Percentiles rank a stretch among this genome's conserved stretches.
These are phyloP conservation scores for Hortiboletus flavorubellus DNA, from an alignment of 768 basidiomycete species.

Conservation along the genomic window DNA sequence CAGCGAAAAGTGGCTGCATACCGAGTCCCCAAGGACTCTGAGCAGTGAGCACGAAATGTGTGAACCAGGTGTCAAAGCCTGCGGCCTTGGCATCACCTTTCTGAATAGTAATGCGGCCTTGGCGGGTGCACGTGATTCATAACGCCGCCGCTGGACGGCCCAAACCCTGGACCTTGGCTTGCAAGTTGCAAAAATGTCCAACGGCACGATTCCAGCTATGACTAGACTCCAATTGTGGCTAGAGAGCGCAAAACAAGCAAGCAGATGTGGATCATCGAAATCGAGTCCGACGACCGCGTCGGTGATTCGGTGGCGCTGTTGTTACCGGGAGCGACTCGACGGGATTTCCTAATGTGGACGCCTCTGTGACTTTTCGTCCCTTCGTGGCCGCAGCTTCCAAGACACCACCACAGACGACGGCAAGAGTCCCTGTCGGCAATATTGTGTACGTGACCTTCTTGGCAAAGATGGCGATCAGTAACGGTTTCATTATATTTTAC, in stretches of 20 bases:
- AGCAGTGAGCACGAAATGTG: neutral
- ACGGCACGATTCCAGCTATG: too few species aligned
- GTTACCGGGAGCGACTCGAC: neutral
- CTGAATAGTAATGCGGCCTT: neutral
- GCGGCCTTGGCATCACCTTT: slow-evolving; percentile 6
- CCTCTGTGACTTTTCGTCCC: neutral
- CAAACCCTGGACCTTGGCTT: neutral
- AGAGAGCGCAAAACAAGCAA: too few species aligned
- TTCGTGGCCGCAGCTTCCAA: neutral
- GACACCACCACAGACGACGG: slow-evolving; percentile 6
- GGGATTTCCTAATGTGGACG: slow-evolving; percentile 14
- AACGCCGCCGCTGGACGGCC: neutral
- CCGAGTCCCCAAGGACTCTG: neutral
- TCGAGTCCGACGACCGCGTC: neutral
- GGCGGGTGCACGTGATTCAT: neutral
- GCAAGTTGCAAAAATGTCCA: too few species aligned
- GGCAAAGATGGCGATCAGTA: neutral
- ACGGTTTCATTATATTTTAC: neutral
- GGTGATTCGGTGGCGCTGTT: neutral
- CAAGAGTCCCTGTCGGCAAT: neutral
- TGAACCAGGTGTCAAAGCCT: neutral
- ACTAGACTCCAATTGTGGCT: too few species aligned
- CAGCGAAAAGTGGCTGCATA: neutral
- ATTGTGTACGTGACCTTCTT: slow-evolving; percentile 7
- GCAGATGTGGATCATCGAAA: neutral